Conservation (phyloP, 2,329 filamentous ascomycete species). For the Paradendryphiella salina region DNA sequence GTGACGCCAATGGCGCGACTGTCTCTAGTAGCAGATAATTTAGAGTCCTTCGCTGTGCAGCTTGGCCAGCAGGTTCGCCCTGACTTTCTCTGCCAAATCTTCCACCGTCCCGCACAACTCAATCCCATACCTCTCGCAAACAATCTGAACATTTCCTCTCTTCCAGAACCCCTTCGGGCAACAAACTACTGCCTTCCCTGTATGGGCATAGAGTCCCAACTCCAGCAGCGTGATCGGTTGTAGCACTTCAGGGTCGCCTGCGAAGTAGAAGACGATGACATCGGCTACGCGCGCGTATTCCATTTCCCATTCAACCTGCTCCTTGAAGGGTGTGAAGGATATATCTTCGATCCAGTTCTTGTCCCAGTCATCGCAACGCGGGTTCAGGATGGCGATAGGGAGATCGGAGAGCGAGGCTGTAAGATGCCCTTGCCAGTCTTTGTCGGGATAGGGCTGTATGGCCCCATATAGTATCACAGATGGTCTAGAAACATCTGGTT, state of each 20-base stretch:
- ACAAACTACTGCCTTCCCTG: slow-evolving; percentile 56
- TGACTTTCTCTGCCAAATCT: slow-evolving; percentile 46
- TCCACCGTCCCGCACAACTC: slow-evolving; percentile 50
- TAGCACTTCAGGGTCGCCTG: slow-evolving; percentile 49
- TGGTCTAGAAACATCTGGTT: slow-evolving; percentile 21
- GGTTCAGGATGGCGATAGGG: slow-evolving; percentile 61
- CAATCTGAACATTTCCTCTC: slow-evolving; percentile 63
- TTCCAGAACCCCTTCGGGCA: slow-evolving; percentile 60
- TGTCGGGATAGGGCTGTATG: slow-evolving; percentile 47
- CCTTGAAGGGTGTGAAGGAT: slow-evolving; percentile 54
- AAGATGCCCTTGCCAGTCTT: slow-evolving; percentile 58
- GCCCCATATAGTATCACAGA: slow-evolving; percentile 63
- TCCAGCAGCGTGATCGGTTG: slow-evolving; percentile 64
- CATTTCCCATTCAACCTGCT: slow-evolving; percentile 66
- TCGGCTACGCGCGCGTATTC: slow-evolving; percentile 59
- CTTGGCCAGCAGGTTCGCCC: slow-evolving; percentile 20
- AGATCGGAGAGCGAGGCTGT: slow-evolving; percentile 44
- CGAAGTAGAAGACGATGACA: slow-evolving; percentile 61
- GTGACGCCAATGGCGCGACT: neutral
- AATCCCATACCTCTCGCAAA: slow-evolving; percentile 54
- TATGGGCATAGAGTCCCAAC: slow-evolving; percentile 57
- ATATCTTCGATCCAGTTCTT: slow-evolving; percentile 59
- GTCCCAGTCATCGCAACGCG: slow-evolving; percentile 62
- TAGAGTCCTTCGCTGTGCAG: neutral
- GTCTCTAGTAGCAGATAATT: neutral